These are phyloP conservation scores for Coprinopsis cinerea DNA, from an alignment of 768 basidiomycete genomes.

Conservation along the genomic window DNA sequence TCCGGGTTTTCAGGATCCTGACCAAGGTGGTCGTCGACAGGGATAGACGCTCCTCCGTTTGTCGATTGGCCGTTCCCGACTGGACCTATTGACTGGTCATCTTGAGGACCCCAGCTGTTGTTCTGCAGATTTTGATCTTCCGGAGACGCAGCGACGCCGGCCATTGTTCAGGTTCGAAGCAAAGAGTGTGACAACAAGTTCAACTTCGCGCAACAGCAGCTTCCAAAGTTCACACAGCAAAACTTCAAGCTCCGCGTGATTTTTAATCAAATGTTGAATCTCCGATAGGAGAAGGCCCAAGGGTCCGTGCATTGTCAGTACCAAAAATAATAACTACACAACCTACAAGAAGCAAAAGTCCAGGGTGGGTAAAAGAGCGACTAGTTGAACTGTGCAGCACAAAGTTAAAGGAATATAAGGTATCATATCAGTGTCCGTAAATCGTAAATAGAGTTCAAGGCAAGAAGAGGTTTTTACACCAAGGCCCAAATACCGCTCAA, in stretches of 20 bases:
- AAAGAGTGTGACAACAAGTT: background rate
- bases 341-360: slow-evolving; percentile 1
- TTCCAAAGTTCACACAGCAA: slow-evolving; percentile 2
- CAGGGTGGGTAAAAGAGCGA: background rate
- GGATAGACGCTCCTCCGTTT: slow-evolving; percentile 40
- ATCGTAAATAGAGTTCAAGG: background rate
- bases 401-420: background rate
- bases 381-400: background rate
- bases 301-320: slow-evolving; percentile 8
- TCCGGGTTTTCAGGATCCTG: slow-evolving; percentile 47
- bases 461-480: slow-evolving; percentile 16
- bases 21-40: slow-evolving; percentile 40
- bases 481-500: slow-evolving; percentile 41
- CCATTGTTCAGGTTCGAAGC: slow-evolving; percentile 22
- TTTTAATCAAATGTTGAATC: background rate
- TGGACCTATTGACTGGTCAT: slow-evolving; percentile 39
- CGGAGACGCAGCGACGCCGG: slow-evolving; percentile 23
- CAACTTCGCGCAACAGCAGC: background rate
- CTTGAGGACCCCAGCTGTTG: slow-evolving; percentile 48
- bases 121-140: slow-evolving; percentile 29
- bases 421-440: background rate
- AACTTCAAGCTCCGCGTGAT: slow-evolving; percentile 15
- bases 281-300: too few relatives aligned
- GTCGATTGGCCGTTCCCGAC: slow-evolving; percentile 37
- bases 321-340: background rate